Evolutionary conservation across 1,284 basidiomycete genomes (phyloP).

Genomic region (Apiotrichum gamsii): DNA sequence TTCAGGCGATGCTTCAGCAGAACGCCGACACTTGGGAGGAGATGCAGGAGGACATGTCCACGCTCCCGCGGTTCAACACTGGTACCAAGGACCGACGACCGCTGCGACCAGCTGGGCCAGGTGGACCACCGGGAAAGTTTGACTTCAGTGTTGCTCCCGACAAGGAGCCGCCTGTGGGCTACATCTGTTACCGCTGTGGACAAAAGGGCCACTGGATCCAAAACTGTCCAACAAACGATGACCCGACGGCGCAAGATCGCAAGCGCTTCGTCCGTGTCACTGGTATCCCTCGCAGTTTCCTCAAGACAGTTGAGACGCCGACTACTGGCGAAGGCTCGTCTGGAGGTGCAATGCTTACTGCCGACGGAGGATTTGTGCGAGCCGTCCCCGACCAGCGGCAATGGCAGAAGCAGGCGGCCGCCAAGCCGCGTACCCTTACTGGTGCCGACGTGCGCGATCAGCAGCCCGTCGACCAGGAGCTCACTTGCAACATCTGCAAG

Average conservation of each 20-base stretch:
- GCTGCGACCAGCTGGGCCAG: conserved; percentile 43
- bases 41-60: conserved; percentile 44
- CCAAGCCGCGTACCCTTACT: conserved; percentile 68
- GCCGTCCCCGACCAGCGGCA: conserved; percentile 86
- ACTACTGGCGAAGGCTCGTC: conserved; percentile 59
- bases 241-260: conserved; percentile 86
- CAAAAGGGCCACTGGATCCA: conserved; percentile 99
- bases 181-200: conserved; percentile 98
- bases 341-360: conserved; percentile 90
- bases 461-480: conserved; percentile 65
- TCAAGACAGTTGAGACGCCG: conserved; percentile 90
- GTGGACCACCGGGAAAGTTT: conserved; percentile 31
- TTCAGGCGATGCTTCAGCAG: conserved; percentile 43
- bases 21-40: conserved; percentile 45
- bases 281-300: conserved; percentile 93
- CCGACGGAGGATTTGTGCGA: conserved; percentile 91
- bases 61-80: conserved; percentile 12
- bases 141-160: conserved; percentile 50
- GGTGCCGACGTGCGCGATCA: conserved; percentile 66
- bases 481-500: conserved; percentile 81
- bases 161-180: conserved; percentile 65
- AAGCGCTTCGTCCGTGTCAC: conserved; percentile 97
- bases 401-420: conserved; percentile 81
- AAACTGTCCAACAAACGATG: conserved; percentile 95
- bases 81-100: conserved; percentile 12